Evolutionary conservation across 371 early-diverging fungal species (phyloP).

Genomic region (Saksenaea oblongispora): DNA sequence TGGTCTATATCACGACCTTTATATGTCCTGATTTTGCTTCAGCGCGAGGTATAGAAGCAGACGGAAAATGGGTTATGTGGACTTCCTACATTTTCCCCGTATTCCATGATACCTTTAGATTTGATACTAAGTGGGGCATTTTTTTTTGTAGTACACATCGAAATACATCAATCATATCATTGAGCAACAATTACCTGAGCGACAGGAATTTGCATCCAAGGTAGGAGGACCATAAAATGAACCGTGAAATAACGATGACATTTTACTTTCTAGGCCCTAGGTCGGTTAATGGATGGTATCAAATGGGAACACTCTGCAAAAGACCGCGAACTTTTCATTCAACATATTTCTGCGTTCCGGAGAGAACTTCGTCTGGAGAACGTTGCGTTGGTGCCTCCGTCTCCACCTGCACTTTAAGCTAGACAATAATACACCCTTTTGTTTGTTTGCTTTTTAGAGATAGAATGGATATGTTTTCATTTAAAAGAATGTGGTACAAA

Average conservation of each 20-base stretch:
- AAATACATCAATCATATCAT: conserved; percentile 69
- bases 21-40: conserved; percentile 73
- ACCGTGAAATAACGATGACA: not conserved
- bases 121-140: not conserved
- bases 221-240: conserved; percentile 26
- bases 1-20: conserved; percentile 85
- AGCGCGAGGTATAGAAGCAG: conserved; percentile 58
- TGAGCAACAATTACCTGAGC: conserved; percentile 67
- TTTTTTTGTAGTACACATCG: conserved; percentile 52
- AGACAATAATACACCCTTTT: not conserved
- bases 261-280: conserved; percentile 36
- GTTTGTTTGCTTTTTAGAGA: too few relatives aligned
- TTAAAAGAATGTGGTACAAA: too few relatives aligned
- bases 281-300: conserved; percentile 67
- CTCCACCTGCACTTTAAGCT: not conserved
- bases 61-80: not conserved
- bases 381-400: not conserved
- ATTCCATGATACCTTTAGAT: not conserved
- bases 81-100: not conserved
- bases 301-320: conserved; percentile 58
- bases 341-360: conserved; percentile 67
- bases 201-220: conserved; percentile 65
- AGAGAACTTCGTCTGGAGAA: conserved; percentile 44
- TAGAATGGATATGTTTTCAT: too few relatives aligned
- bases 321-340: conserved; percentile 78